Evolutionary conservation across 2,329 filamentous ascomycete species (phyloP), one percentile per base, ranked within the genome.

Genomic region (Trichoderma polysporum): DNA sequence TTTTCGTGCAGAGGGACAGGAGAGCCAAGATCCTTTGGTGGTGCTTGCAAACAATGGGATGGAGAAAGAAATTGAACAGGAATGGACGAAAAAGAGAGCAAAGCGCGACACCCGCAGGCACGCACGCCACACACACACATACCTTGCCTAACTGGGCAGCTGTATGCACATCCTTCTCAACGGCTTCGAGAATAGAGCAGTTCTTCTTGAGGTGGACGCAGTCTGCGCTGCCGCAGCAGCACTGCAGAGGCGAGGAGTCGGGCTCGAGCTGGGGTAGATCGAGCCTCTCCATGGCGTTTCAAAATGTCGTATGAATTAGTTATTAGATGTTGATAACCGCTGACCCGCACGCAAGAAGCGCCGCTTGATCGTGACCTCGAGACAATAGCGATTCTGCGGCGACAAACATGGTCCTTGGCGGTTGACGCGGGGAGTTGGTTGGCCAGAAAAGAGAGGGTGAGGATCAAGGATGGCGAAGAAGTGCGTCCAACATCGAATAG

Each of bases 61-160:
- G 50, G 33, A 29, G 22, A 41, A 13, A 31, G 52, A 37, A 49
- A 61, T 19, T 61, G 52, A 39, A 49, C 6, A 37, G 41, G 17
- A 54, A 50, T 17, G 45, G 17, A 31, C 22, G 22, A 41, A 22
- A 31, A 56, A 29, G 22, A 31, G n/a, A 31, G 25, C 35, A 39
- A 37, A 57, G 58, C 49, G 56, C 64, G 53, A 39, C 41, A 31
- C 49, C 50, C 33, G 22, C 65, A 67, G 37, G 29, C 49, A 45
- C 45, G 39, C 35, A 60, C 31, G 15, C 17, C 57, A 62, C 37
- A 67, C 37, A 31, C 25, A 52, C 50, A 68, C 71, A 87, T 90
- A 97, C 94, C 91, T 97, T 92, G 71, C 95, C 95, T 73, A 97
- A 86, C 76, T 91, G 86, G 57, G 93, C 95, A 47, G 95, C 95